Evolutionary conservation across 1,284 basidiomycete species (phyloP), one percentile per base, ranked within the genome.

Genomic region (Ustilago xerochloae): DNA sequence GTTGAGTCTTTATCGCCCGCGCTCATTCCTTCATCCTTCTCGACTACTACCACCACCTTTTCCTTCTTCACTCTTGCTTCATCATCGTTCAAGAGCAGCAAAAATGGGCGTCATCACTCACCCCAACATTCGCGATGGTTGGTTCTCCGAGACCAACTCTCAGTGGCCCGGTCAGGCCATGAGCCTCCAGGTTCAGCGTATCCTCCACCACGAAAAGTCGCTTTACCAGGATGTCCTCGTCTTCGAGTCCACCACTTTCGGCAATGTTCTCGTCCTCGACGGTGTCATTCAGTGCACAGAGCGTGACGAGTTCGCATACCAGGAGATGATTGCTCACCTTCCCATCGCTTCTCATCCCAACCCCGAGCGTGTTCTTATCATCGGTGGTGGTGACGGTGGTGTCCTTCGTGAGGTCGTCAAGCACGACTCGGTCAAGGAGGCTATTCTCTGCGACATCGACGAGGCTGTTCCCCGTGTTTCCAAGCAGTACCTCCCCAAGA

Each of bases 261-360:
- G 96, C 35, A 98, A 98, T 83, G 94, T 99, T 50, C 90, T 99
- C 70, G 91, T 97, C 48, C 90, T 99, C 45, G 97, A 99, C 85
- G 94, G 94, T 66, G 94, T 92, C 70, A 93, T 99, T 78, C 96
- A 99, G 86, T 93, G 92, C 86, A 96, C 95, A 2, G 96, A 99
- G 87, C 91, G 95, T 55, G 96, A 98, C 85, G 96, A 99, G 86
- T 99, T 98, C 86, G 94, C 94, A 90, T 98, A 98, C 87, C 97
- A 99, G 85, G 96, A 99, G 87, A 98, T 99, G 96, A 99, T 99
- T 81, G 90, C 96, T 18, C 95, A 98, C 87, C 87, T 99, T 51
- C 96, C 96, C 36, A 89, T 99, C 75, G 91, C 93, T 24, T 94
- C 92, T 72, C 96, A 99, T 86, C 96, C 97, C 29, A 93, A 97